A percentile compares a stretch with the other conserved stretches of the same genome.
Conservation (phyloP, 1,284 basidiomycete genomes). For the Moesziomyces globuligerus region DNA sequence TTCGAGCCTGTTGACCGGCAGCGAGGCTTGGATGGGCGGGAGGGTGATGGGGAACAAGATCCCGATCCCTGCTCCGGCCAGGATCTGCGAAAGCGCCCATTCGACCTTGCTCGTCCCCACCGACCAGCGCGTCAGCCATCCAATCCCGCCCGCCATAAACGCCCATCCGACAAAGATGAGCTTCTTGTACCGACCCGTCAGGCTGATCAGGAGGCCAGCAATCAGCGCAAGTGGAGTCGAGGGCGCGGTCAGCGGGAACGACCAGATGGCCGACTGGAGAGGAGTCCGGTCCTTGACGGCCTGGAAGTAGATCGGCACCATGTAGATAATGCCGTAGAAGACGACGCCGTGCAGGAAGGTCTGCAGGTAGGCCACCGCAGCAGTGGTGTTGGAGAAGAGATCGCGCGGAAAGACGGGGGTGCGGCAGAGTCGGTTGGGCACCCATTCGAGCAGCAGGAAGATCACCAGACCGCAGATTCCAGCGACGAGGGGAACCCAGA, state of each 20-base stretch:
- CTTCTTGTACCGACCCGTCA: conserved; percentile 58
- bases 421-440: conserved; percentile 28
- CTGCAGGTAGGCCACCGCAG: conserved; percentile 57
- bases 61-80: conserved; percentile 48
- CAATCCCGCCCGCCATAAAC: conserved; percentile 49
- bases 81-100: conserved; percentile 66
- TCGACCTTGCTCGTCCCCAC: conserved; percentile 60
- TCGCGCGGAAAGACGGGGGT: conserved; percentile 64
- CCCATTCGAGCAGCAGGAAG: conserved; percentile 59
- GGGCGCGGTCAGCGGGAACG: conserved; percentile 65
- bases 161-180: conserved; percentile 67
- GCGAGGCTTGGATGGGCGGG: conserved; percentile 44
- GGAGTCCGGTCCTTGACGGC: conserved; percentile 70
- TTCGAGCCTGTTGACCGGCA: conserved; percentile 36
- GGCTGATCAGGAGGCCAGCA: conserved; percentile 49
- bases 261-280: conserved; percentile 69
- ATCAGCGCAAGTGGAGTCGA: conserved; percentile 41
- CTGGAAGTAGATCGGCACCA: conserved; percentile 70
- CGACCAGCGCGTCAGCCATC: conserved; percentile 66
- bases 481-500: conserved; percentile 63
- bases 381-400: conserved; percentile 61
- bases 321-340: conserved; percentile 60
- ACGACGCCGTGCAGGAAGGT: conserved; percentile 66
- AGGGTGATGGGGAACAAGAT: conserved; percentile 49
- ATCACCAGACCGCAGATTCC: conserved; percentile 61